Percentiles rank a stretch among this genome's conserved stretches.
Conservation (phyloP, 148 eudicot genomes). For the Rhododendron molle region DNA sequence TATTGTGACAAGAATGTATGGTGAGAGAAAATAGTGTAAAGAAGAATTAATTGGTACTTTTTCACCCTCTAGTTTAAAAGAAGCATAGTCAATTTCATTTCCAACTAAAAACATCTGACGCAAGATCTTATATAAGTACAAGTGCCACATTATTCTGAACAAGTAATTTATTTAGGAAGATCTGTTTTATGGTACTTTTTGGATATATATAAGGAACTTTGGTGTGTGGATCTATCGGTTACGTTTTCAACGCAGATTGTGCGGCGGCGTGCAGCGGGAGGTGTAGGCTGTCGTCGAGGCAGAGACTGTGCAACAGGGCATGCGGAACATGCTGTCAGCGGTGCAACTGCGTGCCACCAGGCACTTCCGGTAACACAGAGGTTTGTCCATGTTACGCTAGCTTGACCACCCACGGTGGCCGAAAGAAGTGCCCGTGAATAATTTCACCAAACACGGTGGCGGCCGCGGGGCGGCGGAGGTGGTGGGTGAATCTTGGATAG, state of each 20-base stretch:
- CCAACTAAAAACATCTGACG: too few species aligned
- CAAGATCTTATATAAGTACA: too few species aligned
- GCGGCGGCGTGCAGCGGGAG: conserved; percentile 11
- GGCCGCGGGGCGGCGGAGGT: not conserved
- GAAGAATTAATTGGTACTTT: too few species aligned
- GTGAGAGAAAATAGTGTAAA: too few species aligned
- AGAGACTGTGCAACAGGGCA: conserved; percentile 20
- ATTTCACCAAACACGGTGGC: not conserved
- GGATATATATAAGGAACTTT: not conserved
- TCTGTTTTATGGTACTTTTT: too few species aligned
- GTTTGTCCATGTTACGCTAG: conserved; percentile 23
- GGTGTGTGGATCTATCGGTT: not conserved
- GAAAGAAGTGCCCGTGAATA: conserved; percentile 19
- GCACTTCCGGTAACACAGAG: conserved; percentile 22
- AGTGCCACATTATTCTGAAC: too few species aligned
- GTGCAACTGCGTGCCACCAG: conserved; percentile 26
- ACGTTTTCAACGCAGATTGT: conserved; percentile 9
- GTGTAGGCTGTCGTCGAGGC: conserved; percentile 20
- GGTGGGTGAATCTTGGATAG: not conserved
- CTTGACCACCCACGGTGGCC: conserved; percentile 24
- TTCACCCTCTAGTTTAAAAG: too few species aligned
- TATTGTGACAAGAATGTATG: too few species aligned
- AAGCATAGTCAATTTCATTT: too few species aligned
- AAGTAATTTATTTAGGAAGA: too few species aligned
- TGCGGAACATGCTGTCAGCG: conserved; percentile 25